A percentile compares a stretch with the other conserved stretches of the same genome.
phyloP scores from a whole-genome alignment of 2,329 filamentous ascomycete genomes.

The Fusarium pseudocircinatum region DNA sequence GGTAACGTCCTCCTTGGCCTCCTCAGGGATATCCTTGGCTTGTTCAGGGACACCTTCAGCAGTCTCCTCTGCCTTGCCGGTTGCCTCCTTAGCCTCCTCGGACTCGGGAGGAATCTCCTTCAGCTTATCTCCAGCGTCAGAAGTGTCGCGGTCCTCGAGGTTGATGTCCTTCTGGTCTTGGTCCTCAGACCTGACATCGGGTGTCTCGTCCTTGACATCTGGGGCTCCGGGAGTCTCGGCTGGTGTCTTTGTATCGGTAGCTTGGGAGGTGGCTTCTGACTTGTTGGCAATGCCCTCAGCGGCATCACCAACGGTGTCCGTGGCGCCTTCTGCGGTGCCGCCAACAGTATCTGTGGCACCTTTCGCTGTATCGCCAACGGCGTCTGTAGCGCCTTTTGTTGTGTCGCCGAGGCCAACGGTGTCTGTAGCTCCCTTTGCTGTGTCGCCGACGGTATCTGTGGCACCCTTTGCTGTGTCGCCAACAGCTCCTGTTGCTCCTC shows the following conservation, averaged over 20 bases:
- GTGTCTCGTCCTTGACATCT: constrained; percentile 15
- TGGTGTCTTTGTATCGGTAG: constrained; percentile 25
- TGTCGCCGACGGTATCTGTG: constrained; percentile 11
- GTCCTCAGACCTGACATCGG: constrained; percentile 18
- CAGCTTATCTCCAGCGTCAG: constrained; percentile 29
- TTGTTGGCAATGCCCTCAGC: constrained; percentile 35
- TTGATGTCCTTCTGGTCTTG: constrained; percentile 24
- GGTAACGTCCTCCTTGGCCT: constrained; percentile 24
- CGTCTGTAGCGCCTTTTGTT: background rate
- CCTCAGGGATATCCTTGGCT: constrained; percentile 24
- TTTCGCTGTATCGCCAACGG: constrained; percentile 16
- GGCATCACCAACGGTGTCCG: constrained; percentile 22
- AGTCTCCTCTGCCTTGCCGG: constrained; percentile 28
- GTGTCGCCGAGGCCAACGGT: constrained; percentile 10
- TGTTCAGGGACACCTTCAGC: constrained; percentile 20
- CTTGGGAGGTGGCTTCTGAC: constrained; percentile 21
- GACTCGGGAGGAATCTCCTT: constrained; percentile 28
- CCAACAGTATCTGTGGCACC: constrained; percentile 11
- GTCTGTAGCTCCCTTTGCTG: background rate
- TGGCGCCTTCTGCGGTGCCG: constrained; percentile 4
- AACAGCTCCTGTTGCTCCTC: constrained; percentile 10
- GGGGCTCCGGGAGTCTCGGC: constrained; percentile 31
- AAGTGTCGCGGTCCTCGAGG: constrained; percentile 32
- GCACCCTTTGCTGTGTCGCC: constrained; percentile 20
- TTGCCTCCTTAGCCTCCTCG: constrained; percentile 21